These are phyloP conservation scores for Fragaria ananassa DNA, from an alignment of 306 rosid species.

Conservation along the genomic window DNA sequence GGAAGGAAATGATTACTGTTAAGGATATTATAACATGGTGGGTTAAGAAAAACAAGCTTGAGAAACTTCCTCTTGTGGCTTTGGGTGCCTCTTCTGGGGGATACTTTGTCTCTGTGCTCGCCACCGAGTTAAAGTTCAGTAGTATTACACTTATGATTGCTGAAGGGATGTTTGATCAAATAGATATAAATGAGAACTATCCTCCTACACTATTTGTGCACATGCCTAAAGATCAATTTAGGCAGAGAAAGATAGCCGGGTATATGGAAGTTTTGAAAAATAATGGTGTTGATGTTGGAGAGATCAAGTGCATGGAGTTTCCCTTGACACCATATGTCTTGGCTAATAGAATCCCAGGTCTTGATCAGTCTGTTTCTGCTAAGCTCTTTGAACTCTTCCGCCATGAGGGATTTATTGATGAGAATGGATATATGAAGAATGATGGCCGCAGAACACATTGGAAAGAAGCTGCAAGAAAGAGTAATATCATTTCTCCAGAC, in stretches of 20 bases:
- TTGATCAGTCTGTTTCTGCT: constrained; percentile 53
- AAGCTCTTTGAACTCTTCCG: constrained; percentile 55
- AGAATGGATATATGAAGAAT: constrained; percentile 67
- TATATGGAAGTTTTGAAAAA: constrained; percentile 45
- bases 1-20: constrained; percentile 52
- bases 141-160: constrained; percentile 81
- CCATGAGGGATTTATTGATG: constrained; percentile 65
- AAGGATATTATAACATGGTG: constrained; percentile 71
- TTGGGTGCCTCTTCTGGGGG: constrained; percentile 96
- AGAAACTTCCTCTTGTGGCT: constrained; percentile 70
- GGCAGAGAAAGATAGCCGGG: constrained; percentile 63
- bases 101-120: constrained; percentile 80
- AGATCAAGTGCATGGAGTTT: constrained; percentile 75
- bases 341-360: constrained; percentile 72
- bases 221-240: constrained; percentile 81
- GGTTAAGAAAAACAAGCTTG: constrained; percentile 57
- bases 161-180: constrained; percentile 67
- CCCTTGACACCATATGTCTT: constrained; percentile 53
- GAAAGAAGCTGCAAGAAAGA: constrained; percentile 50
- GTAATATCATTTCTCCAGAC: constrained; percentile 32
- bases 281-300: constrained; percentile 64
- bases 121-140: constrained; percentile 47
- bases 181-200: constrained; percentile 50
- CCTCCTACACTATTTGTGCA: constrained; percentile 86
- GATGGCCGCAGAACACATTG: constrained; percentile 70